Evolutionary conservation across 805 yeast species (phyloP).

Genomic region (Metschnikowia proteae): DNA sequence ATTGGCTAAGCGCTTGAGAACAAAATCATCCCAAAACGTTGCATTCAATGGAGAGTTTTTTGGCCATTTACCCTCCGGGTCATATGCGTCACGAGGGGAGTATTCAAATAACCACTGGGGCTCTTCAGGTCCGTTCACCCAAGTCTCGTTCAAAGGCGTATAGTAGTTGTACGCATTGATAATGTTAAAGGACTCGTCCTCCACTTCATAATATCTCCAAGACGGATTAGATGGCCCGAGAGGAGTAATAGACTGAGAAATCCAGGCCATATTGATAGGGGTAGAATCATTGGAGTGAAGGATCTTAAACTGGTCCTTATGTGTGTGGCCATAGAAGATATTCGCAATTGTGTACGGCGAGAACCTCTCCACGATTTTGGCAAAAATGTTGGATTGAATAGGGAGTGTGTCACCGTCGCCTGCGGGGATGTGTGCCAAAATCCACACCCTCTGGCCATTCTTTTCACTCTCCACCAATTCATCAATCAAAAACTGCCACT

Average conservation of each 20-base stretch:
- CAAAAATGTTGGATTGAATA: conserved; percentile 52
- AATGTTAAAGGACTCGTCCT: conserved; percentile 54
- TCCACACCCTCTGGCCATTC: conserved; percentile 65
- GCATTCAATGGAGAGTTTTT: conserved; percentile 56
- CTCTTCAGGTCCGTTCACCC: conserved; percentile 48
- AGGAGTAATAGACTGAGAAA: conserved; percentile 66
- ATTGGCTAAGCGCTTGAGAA: conserved; percentile 43
- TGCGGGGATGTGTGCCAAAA: conserved; percentile 64
- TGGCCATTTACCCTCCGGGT: conserved; percentile 55
- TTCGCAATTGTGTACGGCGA: conserved; percentile 67
- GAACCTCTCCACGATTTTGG: conserved; percentile 59
- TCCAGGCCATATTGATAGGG: conserved; percentile 58
- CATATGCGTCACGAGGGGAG: conserved; percentile 58
- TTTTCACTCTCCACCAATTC: conserved; percentile 60
- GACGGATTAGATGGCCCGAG: conserved; percentile 58
- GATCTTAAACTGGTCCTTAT: conserved; percentile 62
- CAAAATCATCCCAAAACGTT: conserved; percentile 58
- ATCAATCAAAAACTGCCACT: conserved; percentile 54
- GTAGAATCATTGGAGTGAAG: conserved; percentile 44
- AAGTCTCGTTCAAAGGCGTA: conserved; percentile 57
- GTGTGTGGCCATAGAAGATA: conserved; percentile 69
- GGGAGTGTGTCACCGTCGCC: conserved; percentile 57
- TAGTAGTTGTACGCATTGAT: conserved; percentile 58
- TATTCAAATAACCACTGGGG: conserved; percentile 64
- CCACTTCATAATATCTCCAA: conserved; percentile 71